A percentile compares a stretch with the other conserved stretches of the same genome.
phyloP scores from a whole-genome alignment of 1,284 basidiomycete species.

The Irpex sp. region DNA sequence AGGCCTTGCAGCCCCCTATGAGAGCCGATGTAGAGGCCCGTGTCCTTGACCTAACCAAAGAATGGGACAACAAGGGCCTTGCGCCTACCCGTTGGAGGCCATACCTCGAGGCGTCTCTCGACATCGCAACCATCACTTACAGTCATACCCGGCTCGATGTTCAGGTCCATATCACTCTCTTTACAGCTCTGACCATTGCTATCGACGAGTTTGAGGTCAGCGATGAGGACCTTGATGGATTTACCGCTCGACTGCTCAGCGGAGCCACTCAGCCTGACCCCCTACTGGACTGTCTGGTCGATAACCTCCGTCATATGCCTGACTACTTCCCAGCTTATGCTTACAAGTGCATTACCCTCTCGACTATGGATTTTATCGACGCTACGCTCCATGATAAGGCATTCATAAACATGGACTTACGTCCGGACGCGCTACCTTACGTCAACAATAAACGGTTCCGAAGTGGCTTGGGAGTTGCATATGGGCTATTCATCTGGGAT shows the following conservation, averaged over 20 bases:
- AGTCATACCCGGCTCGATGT: slow-evolving; percentile 13
- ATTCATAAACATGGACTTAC: slow-evolving; percentile 4
- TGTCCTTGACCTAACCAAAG: not conserved
- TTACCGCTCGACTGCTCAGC: slow-evolving; percentile 11
- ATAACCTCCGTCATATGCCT: slow-evolving; percentile 6
- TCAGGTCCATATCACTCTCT: slow-evolving; percentile 18
- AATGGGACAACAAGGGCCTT: not conserved
- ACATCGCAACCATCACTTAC: slow-evolving; percentile 13
- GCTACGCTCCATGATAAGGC: slow-evolving; percentile 9
- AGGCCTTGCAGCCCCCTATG: not conserved
- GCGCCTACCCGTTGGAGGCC: not conserved
- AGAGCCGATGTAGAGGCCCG: not conserved
- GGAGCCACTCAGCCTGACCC: slow-evolving; percentile 12
- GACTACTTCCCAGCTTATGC: slow-evolving; percentile 13
- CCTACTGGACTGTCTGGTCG: slow-evolving; percentile 13
- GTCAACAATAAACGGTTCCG: slow-evolving; percentile 19
- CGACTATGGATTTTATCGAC: slow-evolving; percentile 15
- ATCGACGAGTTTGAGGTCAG: slow-evolving; percentile 17
- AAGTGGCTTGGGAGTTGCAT: slow-evolving; percentile 23
- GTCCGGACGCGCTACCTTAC: not conserved
- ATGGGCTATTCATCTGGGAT: slow-evolving; percentile 25
- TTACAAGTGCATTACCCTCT: slow-evolving; percentile 5
- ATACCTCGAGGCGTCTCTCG: not conserved
- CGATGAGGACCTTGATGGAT: slow-evolving; percentile 9
- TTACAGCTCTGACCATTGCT: slow-evolving; percentile 8